Percentiles rank a stretch among this genome's conserved stretches.
Evolutionary conservation across 345 rosid species (phyloP).

Genomic region (Schrenkiella parvula): DNA sequence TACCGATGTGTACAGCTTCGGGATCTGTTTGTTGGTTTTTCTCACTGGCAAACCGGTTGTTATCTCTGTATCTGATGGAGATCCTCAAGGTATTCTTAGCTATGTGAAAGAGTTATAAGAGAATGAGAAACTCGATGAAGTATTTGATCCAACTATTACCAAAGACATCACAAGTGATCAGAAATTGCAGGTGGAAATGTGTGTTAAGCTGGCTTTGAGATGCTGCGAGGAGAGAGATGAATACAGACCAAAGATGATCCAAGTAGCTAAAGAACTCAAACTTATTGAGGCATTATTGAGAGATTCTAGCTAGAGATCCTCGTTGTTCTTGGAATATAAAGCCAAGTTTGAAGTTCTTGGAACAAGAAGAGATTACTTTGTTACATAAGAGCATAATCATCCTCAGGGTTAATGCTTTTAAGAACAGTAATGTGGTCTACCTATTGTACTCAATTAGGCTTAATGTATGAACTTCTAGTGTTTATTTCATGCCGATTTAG

Average conservation of each 20-base stretch:
- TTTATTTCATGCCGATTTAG: not conserved
- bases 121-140: constrained; percentile 12
- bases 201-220: constrained; percentile 8
- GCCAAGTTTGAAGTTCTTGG: not conserved
- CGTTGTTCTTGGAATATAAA: no score
- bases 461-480: not conserved
- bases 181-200: constrained; percentile 11
- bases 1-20: constrained; percentile 9
- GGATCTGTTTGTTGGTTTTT: constrained; percentile 15
- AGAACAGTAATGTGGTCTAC: not conserved
- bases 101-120: not conserved
- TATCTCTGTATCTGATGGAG: not conserved
- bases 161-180: not conserved
- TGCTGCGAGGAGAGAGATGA: constrained; percentile 10
- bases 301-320: not conserved
- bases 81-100: not conserved
- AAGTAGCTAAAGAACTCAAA: constrained; percentile 30
- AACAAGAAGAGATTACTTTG: not conserved
- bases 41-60: not conserved
- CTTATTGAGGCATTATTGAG: not conserved
- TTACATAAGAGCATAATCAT: not conserved
- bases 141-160: not conserved
- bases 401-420: not conserved
- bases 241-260: constrained; percentile 30
- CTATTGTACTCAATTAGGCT: no score